A percentile compares a stretch with the other conserved stretches of the same genome.
Evolutionary conservation across 1,139 yeast genomes (phyloP).

Genomic region (Scheffersomyces parashehatae): DNA sequence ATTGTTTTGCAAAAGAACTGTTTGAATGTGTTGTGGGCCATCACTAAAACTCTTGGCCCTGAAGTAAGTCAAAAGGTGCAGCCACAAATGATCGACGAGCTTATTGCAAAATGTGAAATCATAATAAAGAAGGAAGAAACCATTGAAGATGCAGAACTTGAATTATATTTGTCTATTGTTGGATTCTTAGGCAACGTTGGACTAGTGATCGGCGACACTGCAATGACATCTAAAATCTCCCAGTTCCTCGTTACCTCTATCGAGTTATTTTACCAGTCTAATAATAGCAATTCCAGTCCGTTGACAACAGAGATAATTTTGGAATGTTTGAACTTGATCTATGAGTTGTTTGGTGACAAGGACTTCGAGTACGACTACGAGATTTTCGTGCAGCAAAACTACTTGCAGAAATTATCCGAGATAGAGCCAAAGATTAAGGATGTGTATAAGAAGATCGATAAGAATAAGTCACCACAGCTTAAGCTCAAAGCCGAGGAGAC

Average conservation of each 20-base stretch:
- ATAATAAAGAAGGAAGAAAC: slow-evolving; percentile 9
- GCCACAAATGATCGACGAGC: slow-evolving; percentile 23
- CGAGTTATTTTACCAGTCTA: slow-evolving; percentile 16
- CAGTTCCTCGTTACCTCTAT: slow-evolving; percentile 43
- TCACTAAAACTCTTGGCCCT: slow-evolving; percentile 47
- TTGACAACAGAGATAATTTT: slow-evolving; percentile 43
- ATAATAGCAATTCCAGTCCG: slow-evolving; percentile 14
- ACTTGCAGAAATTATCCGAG: slow-evolving; percentile 42
- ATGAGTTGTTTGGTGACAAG: slow-evolving; percentile 81
- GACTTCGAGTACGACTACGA: slow-evolving; percentile 64
- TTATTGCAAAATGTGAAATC: slow-evolving; percentile 22
- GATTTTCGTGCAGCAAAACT: slow-evolving; percentile 62
- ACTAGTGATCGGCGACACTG: slow-evolving; percentile 44
- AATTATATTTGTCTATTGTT: slow-evolving; percentile 30
- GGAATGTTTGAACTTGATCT: slow-evolving; percentile 65
- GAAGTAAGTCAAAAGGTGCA: slow-evolving; percentile 24
- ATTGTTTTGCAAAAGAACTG: slow-evolving; percentile 42
- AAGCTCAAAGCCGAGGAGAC: slow-evolving; percentile 72
- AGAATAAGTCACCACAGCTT: slow-evolving; percentile 56
- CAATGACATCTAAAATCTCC: slow-evolving; percentile 47
- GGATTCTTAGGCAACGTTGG: slow-evolving; percentile 64
- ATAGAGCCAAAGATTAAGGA: slow-evolving; percentile 52
- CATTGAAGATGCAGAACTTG: slow-evolving; percentile 15
- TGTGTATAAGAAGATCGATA: slow-evolving; percentile 67
- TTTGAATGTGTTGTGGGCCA: slow-evolving; percentile 64